phyloP scores from a whole-genome alignment of 768 basidiomycete genomes.

The Phallus indusiatus region DNA sequence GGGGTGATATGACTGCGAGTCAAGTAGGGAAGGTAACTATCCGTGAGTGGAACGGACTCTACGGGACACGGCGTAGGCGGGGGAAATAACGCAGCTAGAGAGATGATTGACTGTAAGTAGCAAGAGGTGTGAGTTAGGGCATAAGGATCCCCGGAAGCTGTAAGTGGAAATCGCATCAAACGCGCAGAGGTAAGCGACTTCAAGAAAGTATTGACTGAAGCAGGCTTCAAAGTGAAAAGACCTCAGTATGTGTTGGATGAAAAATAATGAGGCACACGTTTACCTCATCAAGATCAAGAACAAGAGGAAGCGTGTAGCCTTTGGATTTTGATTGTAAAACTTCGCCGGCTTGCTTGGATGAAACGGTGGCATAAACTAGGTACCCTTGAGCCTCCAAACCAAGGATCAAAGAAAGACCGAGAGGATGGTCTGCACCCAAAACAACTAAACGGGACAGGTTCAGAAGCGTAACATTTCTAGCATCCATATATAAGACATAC shows the following conservation, averaged over 20 bases:
- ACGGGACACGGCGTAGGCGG: constrained; percentile 44
- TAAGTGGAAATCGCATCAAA: constrained; percentile 75
- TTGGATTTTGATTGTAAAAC: constrained; percentile 54
- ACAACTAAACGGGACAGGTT: constrained; percentile 40
- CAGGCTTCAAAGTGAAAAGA: constrained; percentile 38
- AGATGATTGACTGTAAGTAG: constrained; percentile 71
- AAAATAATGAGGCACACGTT: constrained; percentile 12
- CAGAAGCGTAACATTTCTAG: background rate
- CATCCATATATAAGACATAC: constrained; percentile 4
- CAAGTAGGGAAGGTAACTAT: constrained; percentile 61
- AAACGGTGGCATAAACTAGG: constrained; percentile 74
- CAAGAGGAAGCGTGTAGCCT: constrained; percentile 73
- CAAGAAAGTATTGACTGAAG: constrained; percentile 63
- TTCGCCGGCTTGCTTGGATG: constrained; percentile 54
- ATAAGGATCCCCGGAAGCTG: constrained; percentile 72
- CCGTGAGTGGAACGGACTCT: constrained; percentile 56
- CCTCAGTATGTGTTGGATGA: constrained; percentile 1
- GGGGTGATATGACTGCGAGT: constrained; percentile 69
- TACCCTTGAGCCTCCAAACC: constrained; percentile 73
- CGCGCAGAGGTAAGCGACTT: constrained; percentile 74
- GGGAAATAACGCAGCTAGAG: constrained; percentile 57
- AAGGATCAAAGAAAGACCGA: constrained; percentile 61
- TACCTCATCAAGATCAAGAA: constrained; percentile 74
- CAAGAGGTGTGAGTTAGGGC: constrained; percentile 26
- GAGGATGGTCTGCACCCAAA: constrained; percentile 68